Conservation (phyloP, 495 filamentous ascomycete species). For the Aspergillus saccharolyticus region DNA sequence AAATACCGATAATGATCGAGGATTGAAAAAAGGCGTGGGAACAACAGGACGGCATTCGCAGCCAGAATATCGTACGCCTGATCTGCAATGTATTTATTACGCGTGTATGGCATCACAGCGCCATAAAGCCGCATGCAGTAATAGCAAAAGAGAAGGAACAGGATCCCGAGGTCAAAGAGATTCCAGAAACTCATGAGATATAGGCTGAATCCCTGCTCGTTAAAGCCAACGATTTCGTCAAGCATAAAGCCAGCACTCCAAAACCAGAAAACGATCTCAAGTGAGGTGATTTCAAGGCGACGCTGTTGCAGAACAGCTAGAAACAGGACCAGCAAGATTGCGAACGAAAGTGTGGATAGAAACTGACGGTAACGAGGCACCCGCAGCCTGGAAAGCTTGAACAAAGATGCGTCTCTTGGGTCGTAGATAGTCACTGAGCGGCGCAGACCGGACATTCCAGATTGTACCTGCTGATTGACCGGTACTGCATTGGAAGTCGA, state of each 20-base stretch:
- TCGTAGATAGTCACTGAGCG: slow-evolving; percentile 85
- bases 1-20: slow-evolving; percentile 94
- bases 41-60: slow-evolving; percentile 79
- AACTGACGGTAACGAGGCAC: slow-evolving; percentile 89
- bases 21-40: slow-evolving; percentile 85
- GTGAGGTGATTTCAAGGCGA: slow-evolving; percentile 67
- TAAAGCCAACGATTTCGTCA: slow-evolving; percentile 89
- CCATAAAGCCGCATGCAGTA: slow-evolving; percentile 85
- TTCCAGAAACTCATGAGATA: slow-evolving; percentile 99
- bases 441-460: slow-evolving; percentile 32
- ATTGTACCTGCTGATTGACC: background rate
- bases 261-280: slow-evolving; percentile 90
- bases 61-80: slow-evolving; percentile 89
- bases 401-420: slow-evolving; percentile 78
- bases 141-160: slow-evolving; percentile 80
- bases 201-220: slow-evolving; percentile 86
- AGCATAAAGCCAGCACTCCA: slow-evolving; percentile 97
- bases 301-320: slow-evolving; percentile 66
- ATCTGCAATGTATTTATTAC: slow-evolving; percentile 58
- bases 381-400: slow-evolving; percentile 83
- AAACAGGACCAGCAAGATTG: slow-evolving; percentile 76
- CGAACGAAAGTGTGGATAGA: slow-evolving; percentile 78
- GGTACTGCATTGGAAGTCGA: slow-evolving; percentile 2
- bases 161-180: slow-evolving; percentile 82
- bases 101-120: slow-evolving; percentile 65